Percentiles rank a stretch among this genome's conserved stretches.
Conservation (phyloP, 2,329 filamentous ascomycete species). For the Hymenoscyphus occultus region DNA sequence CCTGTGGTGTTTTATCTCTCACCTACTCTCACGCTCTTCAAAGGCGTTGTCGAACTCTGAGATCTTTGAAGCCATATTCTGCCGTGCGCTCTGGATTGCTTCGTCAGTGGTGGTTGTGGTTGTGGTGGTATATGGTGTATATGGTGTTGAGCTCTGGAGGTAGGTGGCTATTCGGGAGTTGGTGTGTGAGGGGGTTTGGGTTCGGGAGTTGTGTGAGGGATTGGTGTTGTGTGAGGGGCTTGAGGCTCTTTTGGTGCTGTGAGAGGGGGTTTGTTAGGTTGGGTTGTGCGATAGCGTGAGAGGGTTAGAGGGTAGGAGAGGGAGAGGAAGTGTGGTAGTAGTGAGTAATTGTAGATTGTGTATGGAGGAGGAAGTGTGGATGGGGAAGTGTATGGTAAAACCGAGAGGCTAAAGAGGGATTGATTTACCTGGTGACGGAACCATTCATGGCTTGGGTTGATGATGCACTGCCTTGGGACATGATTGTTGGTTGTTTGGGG, state of each 20-base stretch:
- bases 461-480: neutral
- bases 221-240: no score
- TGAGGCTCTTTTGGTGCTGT: no score
- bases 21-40: no score
- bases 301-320: no score
- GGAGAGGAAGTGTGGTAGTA: no score
- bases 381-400: neutral
- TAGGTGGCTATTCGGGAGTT: neutral
- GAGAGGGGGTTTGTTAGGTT: no score
- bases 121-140: neutral
- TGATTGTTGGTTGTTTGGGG: neutral
- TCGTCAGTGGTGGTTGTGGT: neutral
- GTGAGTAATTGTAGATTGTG: no score
- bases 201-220: no score
- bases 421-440: neutral
- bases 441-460: constrained; percentile 5
- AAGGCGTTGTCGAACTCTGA: neutral
- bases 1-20: no score
- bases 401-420: neutral
- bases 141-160: neutral
- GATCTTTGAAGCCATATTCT: neutral
- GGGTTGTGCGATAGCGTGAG: no score
- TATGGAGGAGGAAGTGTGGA: no score
- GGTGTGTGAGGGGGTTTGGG: no score
- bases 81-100: neutral